These are phyloP conservation scores for Yamadazyma jaroonii DNA, from an alignment of 1,139 yeast species.

Conservation along the genomic window DNA sequence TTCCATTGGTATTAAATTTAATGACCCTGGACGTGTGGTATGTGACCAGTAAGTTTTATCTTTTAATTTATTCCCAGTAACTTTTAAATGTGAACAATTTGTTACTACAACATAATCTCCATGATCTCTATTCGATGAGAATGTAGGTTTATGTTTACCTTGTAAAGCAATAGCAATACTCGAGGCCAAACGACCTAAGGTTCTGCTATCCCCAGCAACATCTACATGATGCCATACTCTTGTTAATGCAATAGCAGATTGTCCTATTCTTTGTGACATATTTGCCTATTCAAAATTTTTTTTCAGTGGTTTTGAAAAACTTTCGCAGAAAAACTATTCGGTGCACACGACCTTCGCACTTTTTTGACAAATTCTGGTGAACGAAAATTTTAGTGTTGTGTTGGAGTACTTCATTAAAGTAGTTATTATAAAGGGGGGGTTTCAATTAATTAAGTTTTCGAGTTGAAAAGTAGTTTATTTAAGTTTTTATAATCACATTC, in stretches of 20 bases:
- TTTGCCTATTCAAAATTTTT: neutral
- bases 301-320: neutral
- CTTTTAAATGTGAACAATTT: slow-evolving; percentile 75
- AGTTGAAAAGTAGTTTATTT: no score
- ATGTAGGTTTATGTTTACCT: slow-evolving; percentile 96
- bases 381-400: neutral
- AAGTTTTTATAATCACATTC: no score
- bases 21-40: slow-evolving; percentile 85
- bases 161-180: slow-evolving; percentile 82
- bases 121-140: slow-evolving; percentile 69
- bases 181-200: slow-evolving; percentile 90
- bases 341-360: slow-evolving; percentile 6
- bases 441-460: no score
- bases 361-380: neutral
- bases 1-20: slow-evolving; percentile 81
- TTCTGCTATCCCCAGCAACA: slow-evolving; percentile 76
- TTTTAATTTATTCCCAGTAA: slow-evolving; percentile 79
- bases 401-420: neutral
- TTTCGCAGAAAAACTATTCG: neutral
- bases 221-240: slow-evolving; percentile 97
- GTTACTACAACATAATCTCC: slow-evolving; percentile 98
- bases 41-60: slow-evolving; percentile 92
- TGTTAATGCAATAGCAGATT: slow-evolving; percentile 72
- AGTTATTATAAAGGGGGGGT: no score
- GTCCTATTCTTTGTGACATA: slow-evolving; percentile 62